Evolutionary conservation across 768 basidiomycete species (phyloP).

Genomic region (Russula brevipes): DNA sequence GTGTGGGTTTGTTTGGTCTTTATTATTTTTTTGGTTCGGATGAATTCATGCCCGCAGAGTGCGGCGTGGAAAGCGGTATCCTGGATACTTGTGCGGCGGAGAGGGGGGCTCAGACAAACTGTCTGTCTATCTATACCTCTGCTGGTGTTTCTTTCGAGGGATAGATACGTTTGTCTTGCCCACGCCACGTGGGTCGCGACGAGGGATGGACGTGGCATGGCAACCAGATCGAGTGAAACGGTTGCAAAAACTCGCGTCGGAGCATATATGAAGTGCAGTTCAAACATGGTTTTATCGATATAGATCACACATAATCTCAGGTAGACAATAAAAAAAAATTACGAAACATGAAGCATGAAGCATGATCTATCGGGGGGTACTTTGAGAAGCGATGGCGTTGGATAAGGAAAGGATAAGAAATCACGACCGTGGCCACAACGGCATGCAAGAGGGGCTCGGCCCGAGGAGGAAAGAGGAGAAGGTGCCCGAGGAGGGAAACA

Average conservation of each 20-base stretch:
- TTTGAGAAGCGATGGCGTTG: slow-evolving; percentile 1
- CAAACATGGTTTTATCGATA: slow-evolving; percentile 13
- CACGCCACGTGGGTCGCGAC: slow-evolving; percentile 6
- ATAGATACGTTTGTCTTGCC: neutral
- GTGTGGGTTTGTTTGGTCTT: neutral
- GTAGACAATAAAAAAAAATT: slow-evolving; percentile 1
- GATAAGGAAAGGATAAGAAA: slow-evolving; percentile 7
- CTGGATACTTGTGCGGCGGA: neutral
- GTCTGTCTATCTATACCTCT: too few species aligned
- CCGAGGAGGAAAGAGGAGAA: neutral
- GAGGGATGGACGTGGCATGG: slow-evolving; percentile 6
- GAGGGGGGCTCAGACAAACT: neutral
- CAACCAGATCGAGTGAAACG: slow-evolving; percentile 21
- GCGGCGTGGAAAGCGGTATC: neutral
- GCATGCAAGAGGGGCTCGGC: slow-evolving; percentile 1
- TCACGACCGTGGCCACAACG: neutral
- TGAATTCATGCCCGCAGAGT: neutral
- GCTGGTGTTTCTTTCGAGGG: too few species aligned
- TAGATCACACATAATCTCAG: neutral
- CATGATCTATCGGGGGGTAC: neutral
- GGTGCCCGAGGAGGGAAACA: neutral
- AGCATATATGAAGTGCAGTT: neutral
- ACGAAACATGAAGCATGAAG: neutral
- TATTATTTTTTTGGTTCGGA: neutral
- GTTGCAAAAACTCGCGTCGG: slow-evolving; percentile 4